A percentile compares a stretch with the other conserved stretches of the same genome.
Conservation (phyloP, 2,329 filamentous ascomycete species). For the Atkinsonella texensis region DNA sequence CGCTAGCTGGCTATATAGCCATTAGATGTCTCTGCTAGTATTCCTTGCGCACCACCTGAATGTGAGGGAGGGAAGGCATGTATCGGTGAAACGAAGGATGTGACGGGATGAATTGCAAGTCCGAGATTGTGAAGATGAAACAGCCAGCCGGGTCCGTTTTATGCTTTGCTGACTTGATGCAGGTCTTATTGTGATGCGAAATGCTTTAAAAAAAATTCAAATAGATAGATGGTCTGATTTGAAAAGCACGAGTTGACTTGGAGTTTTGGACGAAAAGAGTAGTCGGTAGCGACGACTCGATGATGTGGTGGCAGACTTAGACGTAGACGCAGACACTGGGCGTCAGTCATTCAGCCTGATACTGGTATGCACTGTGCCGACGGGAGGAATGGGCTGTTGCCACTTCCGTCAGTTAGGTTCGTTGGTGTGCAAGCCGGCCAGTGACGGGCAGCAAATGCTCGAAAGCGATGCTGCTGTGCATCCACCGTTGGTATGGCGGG, state of each 20-base stretch:
- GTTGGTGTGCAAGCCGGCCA: not conserved
- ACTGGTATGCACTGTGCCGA: conserved; percentile 3
- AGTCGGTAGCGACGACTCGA: not conserved
- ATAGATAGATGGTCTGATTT: not conserved
- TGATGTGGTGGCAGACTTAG: not conserved
- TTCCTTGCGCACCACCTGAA: not conserved
- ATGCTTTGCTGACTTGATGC: not conserved
- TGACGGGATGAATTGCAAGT: not conserved
- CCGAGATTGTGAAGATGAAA: not conserved
- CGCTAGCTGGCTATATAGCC: not conserved
- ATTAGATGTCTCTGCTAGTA: not conserved
- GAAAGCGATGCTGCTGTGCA: not conserved
- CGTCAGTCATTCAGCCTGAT: not conserved
- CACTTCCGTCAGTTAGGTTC: not conserved
- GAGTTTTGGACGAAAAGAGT: not conserved
- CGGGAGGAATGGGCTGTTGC: not conserved
- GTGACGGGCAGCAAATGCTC: not conserved
- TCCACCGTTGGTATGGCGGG: not conserved
- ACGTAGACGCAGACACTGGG: not conserved
- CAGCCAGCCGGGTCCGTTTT: not conserved
- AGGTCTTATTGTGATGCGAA: not conserved
- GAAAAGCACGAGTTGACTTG: not conserved
- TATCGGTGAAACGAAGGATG: not conserved
- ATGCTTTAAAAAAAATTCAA: not conserved
- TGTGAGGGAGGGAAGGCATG: not conserved